Percentiles rank a stretch among this genome's conserved stretches.
phyloP scores from a whole-genome alignment of 345 rosid species.

The Abelmoschus esculentus region DNA sequence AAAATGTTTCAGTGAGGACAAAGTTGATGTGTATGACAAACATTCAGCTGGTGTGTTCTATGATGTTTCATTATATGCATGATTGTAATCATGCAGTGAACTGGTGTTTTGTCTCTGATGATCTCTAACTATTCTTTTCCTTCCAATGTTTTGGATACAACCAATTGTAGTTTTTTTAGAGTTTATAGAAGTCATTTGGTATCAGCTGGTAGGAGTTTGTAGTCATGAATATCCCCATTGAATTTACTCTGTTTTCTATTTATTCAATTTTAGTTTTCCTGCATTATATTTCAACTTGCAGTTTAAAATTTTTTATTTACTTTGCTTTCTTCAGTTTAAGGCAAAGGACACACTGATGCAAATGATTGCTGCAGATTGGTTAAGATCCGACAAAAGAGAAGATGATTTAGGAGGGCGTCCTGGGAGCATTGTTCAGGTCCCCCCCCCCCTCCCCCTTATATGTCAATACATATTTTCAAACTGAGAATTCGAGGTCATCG shows the following conservation, averaged over 20 bases:
- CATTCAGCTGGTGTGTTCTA: background rate
- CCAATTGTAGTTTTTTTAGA: background rate
- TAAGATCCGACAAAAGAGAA: slow-evolving; percentile 78
- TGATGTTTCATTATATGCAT: background rate
- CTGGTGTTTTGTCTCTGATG: background rate
- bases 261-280: background rate
- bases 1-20: background rate
- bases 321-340: slow-evolving; percentile 45
- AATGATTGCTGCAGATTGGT: slow-evolving; percentile 97
- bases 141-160: background rate
- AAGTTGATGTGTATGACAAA: slow-evolving; percentile 2
- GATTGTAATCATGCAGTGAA: background rate
- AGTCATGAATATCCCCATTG: background rate
- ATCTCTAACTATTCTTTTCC: background rate
- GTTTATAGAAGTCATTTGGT: background rate
- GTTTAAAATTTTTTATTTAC: background rate
- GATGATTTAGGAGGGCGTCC: slow-evolving; percentile 87
- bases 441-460: background rate
- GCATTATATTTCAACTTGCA: background rate
- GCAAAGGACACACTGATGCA: slow-evolving; percentile 82
- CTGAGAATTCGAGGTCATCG: background rate
- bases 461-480: slow-evolving; percentile 5
- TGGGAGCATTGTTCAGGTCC: slow-evolving; percentile 86
- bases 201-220: background rate
- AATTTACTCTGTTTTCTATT: background rate